Evolutionary conservation across 2,329 filamentous ascomycete genomes (phyloP).

Genomic region (Colletotrichum endophyticum): DNA sequence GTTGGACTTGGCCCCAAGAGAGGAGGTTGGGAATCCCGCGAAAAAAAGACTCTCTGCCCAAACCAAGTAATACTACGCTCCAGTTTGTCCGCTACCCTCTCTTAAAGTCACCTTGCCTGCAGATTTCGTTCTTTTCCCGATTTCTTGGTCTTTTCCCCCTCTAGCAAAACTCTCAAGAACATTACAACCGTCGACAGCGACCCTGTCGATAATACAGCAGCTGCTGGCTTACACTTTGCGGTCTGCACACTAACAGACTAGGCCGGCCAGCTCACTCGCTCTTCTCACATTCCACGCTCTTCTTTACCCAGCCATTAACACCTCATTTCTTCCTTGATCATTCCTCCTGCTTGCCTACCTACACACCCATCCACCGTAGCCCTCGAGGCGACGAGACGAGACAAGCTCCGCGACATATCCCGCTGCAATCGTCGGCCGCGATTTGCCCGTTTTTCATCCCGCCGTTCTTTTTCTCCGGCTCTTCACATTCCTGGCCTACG

Average conservation of each 20-base stretch:
- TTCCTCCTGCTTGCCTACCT: not conserved
- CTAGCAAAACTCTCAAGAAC: not conserved
- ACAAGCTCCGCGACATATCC: not conserved
- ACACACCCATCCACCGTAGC: not conserved
- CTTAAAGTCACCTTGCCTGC: constrained; percentile 18
- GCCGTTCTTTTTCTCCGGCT: not conserved
- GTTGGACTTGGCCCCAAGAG: constrained; percentile 10
- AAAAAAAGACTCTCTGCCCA: constrained; percentile 10
- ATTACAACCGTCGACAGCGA: not conserved
- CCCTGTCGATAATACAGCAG: not conserved
- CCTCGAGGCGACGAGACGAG: not conserved
- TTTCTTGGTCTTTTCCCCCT: constrained; percentile 7
- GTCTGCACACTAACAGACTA: constrained; percentile 17
- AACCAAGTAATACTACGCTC: constrained; percentile 12
- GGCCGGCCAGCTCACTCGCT: constrained; percentile 7
- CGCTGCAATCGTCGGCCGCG: not conserved
- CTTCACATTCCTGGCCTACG: constrained; percentile 34
- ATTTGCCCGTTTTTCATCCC: not conserved
- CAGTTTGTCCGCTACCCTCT: not conserved
- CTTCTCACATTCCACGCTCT: not conserved
- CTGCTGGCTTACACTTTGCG: not conserved
- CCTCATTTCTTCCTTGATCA: constrained; percentile 10
- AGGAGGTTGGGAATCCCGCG: constrained; percentile 20
- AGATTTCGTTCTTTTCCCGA: not conserved
- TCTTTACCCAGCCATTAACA: constrained; percentile 1